Evolutionary conservation across 2,329 filamentous ascomycete species (phyloP).

Genomic region (Aureobasidium sp.): DNA sequence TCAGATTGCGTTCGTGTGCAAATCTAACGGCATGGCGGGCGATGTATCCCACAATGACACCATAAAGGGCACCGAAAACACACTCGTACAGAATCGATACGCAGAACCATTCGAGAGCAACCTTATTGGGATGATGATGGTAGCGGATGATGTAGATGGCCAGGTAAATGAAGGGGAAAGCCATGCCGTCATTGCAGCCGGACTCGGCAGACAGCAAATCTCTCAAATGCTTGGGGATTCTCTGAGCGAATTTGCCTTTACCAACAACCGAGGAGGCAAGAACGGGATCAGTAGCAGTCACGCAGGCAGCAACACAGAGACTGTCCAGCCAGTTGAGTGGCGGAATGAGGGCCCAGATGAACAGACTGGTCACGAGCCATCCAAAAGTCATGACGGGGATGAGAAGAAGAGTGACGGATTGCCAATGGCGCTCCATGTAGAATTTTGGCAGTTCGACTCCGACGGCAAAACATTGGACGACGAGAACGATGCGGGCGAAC

Average conservation of each 20-base stretch:
- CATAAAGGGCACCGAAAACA: slow-evolving; percentile 82
- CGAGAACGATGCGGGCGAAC: slow-evolving; percentile 80
- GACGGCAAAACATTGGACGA: slow-evolving; percentile 87
- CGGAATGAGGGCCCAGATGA: slow-evolving; percentile 82
- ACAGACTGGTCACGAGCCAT: slow-evolving; percentile 85
- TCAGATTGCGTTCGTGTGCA: slow-evolving; percentile 75
- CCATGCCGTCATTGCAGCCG: slow-evolving; percentile 99
- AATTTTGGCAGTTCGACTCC: slow-evolving; percentile 83
- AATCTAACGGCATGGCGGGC: slow-evolving; percentile 84
- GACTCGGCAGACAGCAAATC: slow-evolving; percentile 94
- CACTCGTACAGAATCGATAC: slow-evolving; percentile 92
- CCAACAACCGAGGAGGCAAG: slow-evolving; percentile 95
- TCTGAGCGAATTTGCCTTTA: slow-evolving; percentile 97
- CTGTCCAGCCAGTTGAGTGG: slow-evolving; percentile 82
- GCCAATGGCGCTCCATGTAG: slow-evolving; percentile 99
- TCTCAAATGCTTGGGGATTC: slow-evolving; percentile 93
- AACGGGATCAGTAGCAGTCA: slow-evolving; percentile 95
- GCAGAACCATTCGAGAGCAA: slow-evolving; percentile 80
- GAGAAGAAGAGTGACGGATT: slow-evolving; percentile 77
- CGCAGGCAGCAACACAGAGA: slow-evolving; percentile 79
- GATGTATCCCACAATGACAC: slow-evolving; percentile 79
- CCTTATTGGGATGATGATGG: slow-evolving; percentile 56
- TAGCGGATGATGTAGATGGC: slow-evolving; percentile 84
- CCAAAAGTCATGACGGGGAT: slow-evolving; percentile 96
- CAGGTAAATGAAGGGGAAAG: slow-evolving; percentile 94